Conservation (phyloP, 805 yeast species). For the Pichia deserticola region DNA sequence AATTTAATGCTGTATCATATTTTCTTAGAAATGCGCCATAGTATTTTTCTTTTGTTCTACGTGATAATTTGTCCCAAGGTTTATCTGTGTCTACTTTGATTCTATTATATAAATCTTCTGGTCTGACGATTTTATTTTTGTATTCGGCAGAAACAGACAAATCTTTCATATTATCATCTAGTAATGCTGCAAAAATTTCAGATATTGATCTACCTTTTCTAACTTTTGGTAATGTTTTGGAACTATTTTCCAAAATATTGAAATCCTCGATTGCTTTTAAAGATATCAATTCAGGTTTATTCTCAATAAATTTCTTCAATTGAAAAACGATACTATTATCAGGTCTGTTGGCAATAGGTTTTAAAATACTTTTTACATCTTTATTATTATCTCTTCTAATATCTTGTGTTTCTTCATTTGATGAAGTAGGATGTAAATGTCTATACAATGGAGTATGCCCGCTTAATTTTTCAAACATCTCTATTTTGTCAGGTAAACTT, state of each 20-base stretch:
- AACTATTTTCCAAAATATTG: background rate
- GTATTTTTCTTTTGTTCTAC: conserved; percentile 19
- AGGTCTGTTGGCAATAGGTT: conserved; percentile 9
- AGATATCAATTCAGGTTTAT: conserved; percentile 7
- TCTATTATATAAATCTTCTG: conserved; percentile 21
- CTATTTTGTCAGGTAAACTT: conserved; percentile 21
- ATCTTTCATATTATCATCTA: conserved; percentile 23
- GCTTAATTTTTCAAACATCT: conserved; percentile 25
- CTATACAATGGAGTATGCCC: conserved; percentile 14
- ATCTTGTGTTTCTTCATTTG: background rate
- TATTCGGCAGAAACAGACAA: conserved; percentile 23
- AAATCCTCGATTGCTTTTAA: background rate
- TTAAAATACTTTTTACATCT: conserved; percentile 4
- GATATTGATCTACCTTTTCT: conserved; percentile 13
- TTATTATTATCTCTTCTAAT: background rate
- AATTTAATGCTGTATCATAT: conserved; percentile 18
- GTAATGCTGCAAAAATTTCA: conserved; percentile 22
- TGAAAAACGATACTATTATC: conserved; percentile 6
- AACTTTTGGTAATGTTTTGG: background rate
- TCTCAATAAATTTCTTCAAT: conserved; percentile 10
- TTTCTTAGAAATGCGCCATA: conserved; percentile 26
- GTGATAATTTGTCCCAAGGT: conserved; percentile 20
- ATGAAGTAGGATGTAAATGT: background rate
- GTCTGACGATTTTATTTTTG: conserved; percentile 20
- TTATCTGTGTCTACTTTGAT: conserved; percentile 16